Percentiles rank a stretch among this genome's conserved stretches.
Evolutionary conservation across 1,284 basidiomycete species (phyloP).

Genomic region (Apiotrichum mycotoxinovorans): DNA sequence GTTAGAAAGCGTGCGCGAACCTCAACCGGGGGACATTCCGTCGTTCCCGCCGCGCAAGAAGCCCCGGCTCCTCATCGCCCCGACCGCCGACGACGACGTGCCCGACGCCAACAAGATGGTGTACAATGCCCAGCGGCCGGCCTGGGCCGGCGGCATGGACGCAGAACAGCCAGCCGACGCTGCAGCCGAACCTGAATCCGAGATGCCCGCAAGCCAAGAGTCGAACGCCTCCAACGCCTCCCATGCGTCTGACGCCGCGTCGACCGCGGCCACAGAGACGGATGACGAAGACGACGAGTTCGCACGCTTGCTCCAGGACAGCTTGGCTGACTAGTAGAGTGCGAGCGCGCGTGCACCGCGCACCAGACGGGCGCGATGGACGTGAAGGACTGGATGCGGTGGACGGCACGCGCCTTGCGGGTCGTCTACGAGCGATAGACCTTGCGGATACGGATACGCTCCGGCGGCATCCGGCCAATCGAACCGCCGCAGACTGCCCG

Average conservation of each 20-base stretch:
- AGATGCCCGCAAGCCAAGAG: conserved; percentile 12
- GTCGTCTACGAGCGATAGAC: no score
- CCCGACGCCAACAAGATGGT: conserved; percentile 31
- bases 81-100: conserved; percentile 16
- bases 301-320: conserved; percentile 27
- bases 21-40: conserved; percentile 18
- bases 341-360: background rate
- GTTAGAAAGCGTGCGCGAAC: conserved; percentile 25
- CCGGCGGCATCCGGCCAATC: no score
- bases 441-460: no score
- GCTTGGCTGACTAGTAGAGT: conserved; percentile 5
- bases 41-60: conserved; percentile 23
- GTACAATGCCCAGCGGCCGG: conserved; percentile 5
- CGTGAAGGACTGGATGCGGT: background rate
- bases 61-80: conserved; percentile 17
- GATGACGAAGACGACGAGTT: conserved; percentile 36
- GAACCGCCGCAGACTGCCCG: no score
- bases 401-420: background rate
- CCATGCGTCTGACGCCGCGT: no score
- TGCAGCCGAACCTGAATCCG: conserved; percentile 4
- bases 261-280: background rate
- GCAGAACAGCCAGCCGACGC: conserved; percentile 5
- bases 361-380: background rate
- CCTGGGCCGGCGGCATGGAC: background rate
- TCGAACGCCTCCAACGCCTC: background rate